A percentile compares a stretch with the other conserved stretches of the same genome.
Conservation (phyloP, 352 stramenopile species). For the Globisporangium rhizosaccharum region DNA sequence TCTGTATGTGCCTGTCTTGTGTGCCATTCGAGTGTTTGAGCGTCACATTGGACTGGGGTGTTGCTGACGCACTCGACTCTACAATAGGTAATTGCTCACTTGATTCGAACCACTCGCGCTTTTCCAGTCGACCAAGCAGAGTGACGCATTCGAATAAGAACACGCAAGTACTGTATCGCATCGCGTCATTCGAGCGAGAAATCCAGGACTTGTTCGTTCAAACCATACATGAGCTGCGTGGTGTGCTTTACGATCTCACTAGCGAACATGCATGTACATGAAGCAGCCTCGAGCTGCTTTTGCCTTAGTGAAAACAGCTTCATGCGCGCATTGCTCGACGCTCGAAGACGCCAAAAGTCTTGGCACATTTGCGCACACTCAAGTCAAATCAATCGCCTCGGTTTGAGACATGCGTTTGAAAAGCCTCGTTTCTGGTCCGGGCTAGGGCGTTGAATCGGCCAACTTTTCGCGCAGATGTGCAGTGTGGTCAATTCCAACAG, state of each 20-base stretch:
- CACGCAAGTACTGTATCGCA: neutral
- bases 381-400: neutral
- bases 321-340: no score
- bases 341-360: no score
- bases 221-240: neutral
- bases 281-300: neutral
- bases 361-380: no score
- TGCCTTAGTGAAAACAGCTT: neutral
- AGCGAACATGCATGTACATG: neutral
- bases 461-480: neutral
- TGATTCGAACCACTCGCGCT: neutral
- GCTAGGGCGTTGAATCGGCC: neutral
- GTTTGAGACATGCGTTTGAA: neutral
- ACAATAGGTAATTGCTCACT: neutral
- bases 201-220: no score
- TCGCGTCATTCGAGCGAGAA: no score
- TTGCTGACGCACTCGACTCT: neutral
- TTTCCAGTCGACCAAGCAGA: neutral
- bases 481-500: neutral
- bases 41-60: no score
- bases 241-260: neutral
- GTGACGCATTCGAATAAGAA: conserved; percentile 1
- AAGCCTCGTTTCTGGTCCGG: conserved; percentile 2
- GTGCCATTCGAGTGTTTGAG: no score
- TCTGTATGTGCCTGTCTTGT: no score